Evolutionary conservation across 1,284 basidiomycete genomes (phyloP), one percentile per base, ranked within the genome.

Genomic region (Cronartium quercuum): DNA sequence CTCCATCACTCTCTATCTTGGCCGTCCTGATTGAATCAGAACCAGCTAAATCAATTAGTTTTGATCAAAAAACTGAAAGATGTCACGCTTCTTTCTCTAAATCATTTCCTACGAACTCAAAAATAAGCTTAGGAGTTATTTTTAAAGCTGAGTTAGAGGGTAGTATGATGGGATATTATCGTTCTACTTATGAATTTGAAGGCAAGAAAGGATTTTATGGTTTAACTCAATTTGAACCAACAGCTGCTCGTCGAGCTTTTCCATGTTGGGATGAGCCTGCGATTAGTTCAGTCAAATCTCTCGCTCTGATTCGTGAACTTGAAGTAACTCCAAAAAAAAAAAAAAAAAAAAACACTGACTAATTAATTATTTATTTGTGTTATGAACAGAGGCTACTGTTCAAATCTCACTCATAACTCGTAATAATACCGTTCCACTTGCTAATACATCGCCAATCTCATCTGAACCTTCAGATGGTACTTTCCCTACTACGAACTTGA

Each of bases 241-340:
- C 92, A 35, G 88, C 89, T 75, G 93, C 93, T 4, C 85, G 94
- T 47, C 78, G 81, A 29, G 83, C 82, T 24, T 83, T 82, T 78
- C 85, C 85, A 3, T 84, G 84, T 78, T 98, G 91, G 91, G 95
- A 97, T 81, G 94, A 98, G 82, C 95, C 95, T 34, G 85, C 88
- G 29, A 85, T 96, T 80, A 98, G 73, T 75, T n/a, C n/a, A 75
- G 73, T 64, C n/a, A n/a, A n/a, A n/a, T n/a, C n/a, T n/a, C n/a
- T n/a, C n/a, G n/a, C n/a, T n/a, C n/a, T n/a, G n/a, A n/a, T n/a
- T n/a, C n/a, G n/a, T n/a, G n/a, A n/a, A n/a, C n/a, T n/a, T n/a
- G n/a, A n/a, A n/a, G n/a, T n/a, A n/a, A n/a, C n/a, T n/a, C n/a
- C n/a, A n/a, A n/a, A n/a, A n/a, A n/a, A n/a, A n/a, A n/a, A n/a